Evolutionary conservation across 371 early-diverging fungal genomes (phyloP), one percentile per base, ranked within the genome.

Genomic region (Lichtheimia hyalospora): DNA sequence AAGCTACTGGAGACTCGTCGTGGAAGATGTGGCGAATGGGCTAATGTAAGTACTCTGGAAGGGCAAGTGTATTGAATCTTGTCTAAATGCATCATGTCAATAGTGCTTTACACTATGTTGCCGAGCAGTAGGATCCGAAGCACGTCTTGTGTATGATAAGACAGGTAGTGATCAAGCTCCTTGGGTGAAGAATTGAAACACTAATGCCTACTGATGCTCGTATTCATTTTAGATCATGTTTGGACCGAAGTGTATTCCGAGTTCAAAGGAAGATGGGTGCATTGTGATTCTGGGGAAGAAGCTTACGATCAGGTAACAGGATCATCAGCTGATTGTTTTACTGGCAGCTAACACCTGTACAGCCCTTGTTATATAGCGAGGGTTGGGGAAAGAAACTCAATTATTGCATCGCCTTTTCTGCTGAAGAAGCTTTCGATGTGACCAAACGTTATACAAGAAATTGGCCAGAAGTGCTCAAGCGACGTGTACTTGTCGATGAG

Each of bases 1-100:
- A 87, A 79, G 44, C 67, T 90, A 10, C 60, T 88, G 54, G 75
- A 80, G 51, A 88, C 88, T 24, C 78, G 84, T 44, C 64, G 74
- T 28, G 89, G 91, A 12, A 77, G 92, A 51, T 91, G 92, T 63
- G 92, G 92, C 7, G 92, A 91, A 61, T 91, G 89, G 89, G 90
- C 90, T 4, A 89, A 89, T 60, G 84, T 86, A 71, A 61, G 72
- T 56, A 1, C 5, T 15, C 5, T 16, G 28, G 20, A 14, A 16
- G 51, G n/a, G n/a, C n/a, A n/a, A n/a, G n/a, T n/a, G n/a, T n/a
- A 6, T 25, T 14, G 42, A 24, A 15, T 21, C 23, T 23, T n/a
- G n/a, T 43, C 2, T 15, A 39, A 16, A 46, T 46, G 46, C 16
- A n/a, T 18, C 18, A 46, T 7, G 24, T 23, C 16, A 1, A 15